Percentiles rank a stretch among this genome's conserved stretches.
phyloP scores from a whole-genome alignment of 768 basidiomycete species.

The Melanogaster broomeanus region DNA sequence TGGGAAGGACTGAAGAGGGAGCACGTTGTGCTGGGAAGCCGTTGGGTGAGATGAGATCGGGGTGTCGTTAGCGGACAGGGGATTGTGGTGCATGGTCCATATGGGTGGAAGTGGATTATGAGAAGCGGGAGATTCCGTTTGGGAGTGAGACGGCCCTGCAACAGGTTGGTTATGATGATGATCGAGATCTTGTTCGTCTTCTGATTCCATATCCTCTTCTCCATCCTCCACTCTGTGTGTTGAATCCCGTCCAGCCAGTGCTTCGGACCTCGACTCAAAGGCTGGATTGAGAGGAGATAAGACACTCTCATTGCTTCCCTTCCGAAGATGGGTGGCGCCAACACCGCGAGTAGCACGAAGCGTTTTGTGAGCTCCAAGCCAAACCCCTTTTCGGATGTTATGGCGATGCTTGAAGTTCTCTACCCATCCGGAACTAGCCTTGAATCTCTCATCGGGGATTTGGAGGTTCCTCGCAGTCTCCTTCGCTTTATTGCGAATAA shows the following conservation, averaged over 20 bases:
- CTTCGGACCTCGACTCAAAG: conserved; percentile 37
- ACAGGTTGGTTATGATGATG: conserved; percentile 25
- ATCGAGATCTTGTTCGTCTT: conserved; percentile 34
- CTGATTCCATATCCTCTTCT: conserved; percentile 39
- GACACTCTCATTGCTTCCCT: conserved; percentile 34
- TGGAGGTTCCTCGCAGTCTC: conserved; percentile 58
- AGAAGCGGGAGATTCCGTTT: conserved; percentile 20
- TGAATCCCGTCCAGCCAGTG: conserved; percentile 26
- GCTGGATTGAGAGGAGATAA: conserved; percentile 43
- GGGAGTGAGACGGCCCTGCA: conserved; percentile 33
- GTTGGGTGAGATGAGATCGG: conserved; percentile 35
- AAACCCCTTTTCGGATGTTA: conserved; percentile 69
- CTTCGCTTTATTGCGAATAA: conserved; percentile 65
- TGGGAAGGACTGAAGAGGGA: conserved; percentile 32
- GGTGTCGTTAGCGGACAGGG: conserved; percentile 25
- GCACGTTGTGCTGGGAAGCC: conserved; percentile 26
- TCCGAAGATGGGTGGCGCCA: conserved; percentile 37
- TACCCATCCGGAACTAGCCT: conserved; percentile 90
- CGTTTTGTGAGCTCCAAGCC: conserved; percentile 44
- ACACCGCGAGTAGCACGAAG: conserved; percentile 33
- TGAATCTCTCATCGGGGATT: conserved; percentile 75
- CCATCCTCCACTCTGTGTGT: conserved; percentile 32
- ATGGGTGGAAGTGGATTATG: conserved; percentile 35
- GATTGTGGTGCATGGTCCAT: conserved; percentile 34
- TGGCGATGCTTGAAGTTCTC: conserved; percentile 89